phyloP scores from a whole-genome alignment of 2,329 filamentous ascomycete species.

The Botrytis squamosa region DNA sequence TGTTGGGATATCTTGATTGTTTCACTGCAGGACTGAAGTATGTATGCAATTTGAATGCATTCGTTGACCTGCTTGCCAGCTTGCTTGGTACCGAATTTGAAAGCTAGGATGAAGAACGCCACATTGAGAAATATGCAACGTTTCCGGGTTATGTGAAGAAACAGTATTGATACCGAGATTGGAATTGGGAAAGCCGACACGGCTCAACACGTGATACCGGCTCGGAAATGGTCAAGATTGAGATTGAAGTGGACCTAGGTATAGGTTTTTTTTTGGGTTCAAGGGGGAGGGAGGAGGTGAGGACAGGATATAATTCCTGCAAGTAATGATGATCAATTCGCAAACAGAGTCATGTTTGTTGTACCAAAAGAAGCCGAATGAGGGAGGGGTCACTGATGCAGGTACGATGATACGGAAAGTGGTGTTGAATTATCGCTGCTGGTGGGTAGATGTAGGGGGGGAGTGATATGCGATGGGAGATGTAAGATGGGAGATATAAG shows the following conservation, averaged over 20 bases:
- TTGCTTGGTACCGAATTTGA: background rate
- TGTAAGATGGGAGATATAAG: too few species aligned
- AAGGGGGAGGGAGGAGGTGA: background rate
- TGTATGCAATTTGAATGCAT: background rate
- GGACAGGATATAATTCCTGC: background rate
- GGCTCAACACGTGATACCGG: background rate
- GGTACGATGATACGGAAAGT: constrained; percentile 1
- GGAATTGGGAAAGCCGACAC: background rate
- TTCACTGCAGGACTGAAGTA: background rate
- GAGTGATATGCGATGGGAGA: too few species aligned
- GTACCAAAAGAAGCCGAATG: background rate
- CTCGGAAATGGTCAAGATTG: background rate
- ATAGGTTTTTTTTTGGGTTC: background rate
- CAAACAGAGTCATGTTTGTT: background rate
- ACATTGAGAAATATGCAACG: background rate
- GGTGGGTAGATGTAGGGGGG: background rate
- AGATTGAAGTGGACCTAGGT: background rate
- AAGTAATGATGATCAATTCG: constrained; percentile 1
- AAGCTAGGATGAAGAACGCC: background rate
- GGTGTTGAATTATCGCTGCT: background rate
- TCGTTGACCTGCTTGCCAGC: background rate
- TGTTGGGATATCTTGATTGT: background rate
- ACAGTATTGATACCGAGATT: background rate
- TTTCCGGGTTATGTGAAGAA: background rate
- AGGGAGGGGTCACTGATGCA: constrained; percentile 9